Evolutionary conservation across 2,329 filamentous ascomycete genomes (phyloP), one percentile per base, ranked within the genome.

Genomic region (Clarireedia paspali): DNA sequence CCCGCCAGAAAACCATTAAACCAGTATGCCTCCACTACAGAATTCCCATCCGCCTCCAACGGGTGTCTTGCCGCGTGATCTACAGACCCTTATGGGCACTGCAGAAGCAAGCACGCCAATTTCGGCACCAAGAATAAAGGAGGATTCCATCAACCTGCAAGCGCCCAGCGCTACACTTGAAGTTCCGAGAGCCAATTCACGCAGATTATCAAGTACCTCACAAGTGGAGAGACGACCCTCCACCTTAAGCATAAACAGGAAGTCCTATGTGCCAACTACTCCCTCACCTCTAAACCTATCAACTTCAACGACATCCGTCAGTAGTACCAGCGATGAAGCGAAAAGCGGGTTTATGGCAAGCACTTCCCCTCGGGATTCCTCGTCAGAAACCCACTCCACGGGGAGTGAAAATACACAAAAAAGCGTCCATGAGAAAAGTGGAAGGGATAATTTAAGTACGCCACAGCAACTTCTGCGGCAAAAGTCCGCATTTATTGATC

Each of bases 281-380:
- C 63, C 68, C 4, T 70, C 68, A 5, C 68, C 67, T n/a, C 57
- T 69, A 26, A 68, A 68, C 50, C 60, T 64, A 9, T 61, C 64
- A 4, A 59, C 64, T 6, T 53, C 55, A 2, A 47, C 55, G 9
- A 53, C 50, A 10, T 53, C 57, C 17, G 15, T 59, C 5, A 59
- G 49, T 34, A 59, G 55, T 15, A 58, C 47, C 34, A 52, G 60
- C 10, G 62, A 59, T 15, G 59, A 56, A 44, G 46, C 38, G 12
- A 55, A 55, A 27, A 55, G 53, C 17, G 47, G 17, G n/a, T 20
- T 20, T 3, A 44, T 51, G 27, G 53, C 42, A 0, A 57, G 34
- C 23, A 47, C 48, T 14, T 64, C 59, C 1, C 57, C 57, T 3
- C 30, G 51, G 7, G 59, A 62, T 20, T 62, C 59, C 6, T 48